Conservation (phyloP, 192 early-diverging fungal genomes). For the Rhizoclosmatium globosum region DNA sequence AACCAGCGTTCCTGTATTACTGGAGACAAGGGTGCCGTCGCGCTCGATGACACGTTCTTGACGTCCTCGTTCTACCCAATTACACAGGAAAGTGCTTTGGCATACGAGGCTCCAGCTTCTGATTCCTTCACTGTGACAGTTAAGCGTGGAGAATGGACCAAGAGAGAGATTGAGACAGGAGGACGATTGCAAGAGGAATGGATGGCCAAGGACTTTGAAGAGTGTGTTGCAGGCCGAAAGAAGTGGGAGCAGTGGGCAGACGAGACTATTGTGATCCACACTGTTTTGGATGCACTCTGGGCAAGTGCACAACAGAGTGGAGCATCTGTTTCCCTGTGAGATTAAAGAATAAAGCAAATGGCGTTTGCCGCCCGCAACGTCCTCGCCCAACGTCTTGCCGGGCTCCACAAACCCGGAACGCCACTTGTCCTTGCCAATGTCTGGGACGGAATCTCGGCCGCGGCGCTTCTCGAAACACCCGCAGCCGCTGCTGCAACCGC, state of each 20-base stretch:
- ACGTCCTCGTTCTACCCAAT: background rate
- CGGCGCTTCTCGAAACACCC: slow-evolving; percentile 10
- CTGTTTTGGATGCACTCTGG: slow-evolving; percentile 32
- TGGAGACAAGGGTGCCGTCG: slow-evolving; percentile 15
- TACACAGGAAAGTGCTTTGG: background rate
- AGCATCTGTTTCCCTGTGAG: too few relatives aligned
- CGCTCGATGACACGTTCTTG: slow-evolving; percentile 20
- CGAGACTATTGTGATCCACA: slow-evolving; percentile 28
- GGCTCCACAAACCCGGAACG: slow-evolving; percentile 11
- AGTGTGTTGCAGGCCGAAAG: slow-evolving; percentile 12
- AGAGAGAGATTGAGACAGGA: slow-evolving; percentile 27
- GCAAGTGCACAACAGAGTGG: slow-evolving; percentile 3
- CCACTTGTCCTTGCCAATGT: slow-evolving; percentile 30
- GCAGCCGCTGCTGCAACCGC: slow-evolving; percentile 52
- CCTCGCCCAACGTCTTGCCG: background rate
- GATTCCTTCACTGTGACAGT: background rate
- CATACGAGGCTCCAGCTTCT: background rate
- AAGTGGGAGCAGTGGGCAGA: slow-evolving; percentile 6
- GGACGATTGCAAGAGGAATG: slow-evolving; percentile 1
- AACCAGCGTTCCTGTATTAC: slow-evolving; percentile 9
- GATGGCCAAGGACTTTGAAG: slow-evolving; percentile 27
- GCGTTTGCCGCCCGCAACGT: background rate
- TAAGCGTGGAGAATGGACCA: slow-evolving; percentile 32
- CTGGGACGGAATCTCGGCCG: slow-evolving; percentile 13
- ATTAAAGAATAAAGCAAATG: too few relatives aligned